Evolutionary conservation across 306 rosid genomes (phyloP), one percentile per base, ranked within the genome.

Genomic region (Castanea crenata): DNA sequence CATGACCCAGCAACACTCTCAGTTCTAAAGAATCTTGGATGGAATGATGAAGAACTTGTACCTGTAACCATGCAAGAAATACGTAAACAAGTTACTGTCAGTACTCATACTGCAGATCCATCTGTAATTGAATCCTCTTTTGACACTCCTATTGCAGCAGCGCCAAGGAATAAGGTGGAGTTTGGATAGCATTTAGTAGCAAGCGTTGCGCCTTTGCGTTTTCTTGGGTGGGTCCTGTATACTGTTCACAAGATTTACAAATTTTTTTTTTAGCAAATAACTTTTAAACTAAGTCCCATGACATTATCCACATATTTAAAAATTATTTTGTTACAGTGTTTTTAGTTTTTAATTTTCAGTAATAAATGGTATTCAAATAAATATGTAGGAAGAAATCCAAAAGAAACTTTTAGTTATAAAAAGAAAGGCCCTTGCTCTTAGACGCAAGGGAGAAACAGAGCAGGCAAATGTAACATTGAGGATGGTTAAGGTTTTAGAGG

Each of bases 321-420:
- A 21, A 21, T 21, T 21, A 0, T 21, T 21, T 21, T 21, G 0
- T 0, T 21, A 21, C 23, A 21, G 0, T 21, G 23, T 21, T 21
- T 21, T 21, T 21, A 21, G 23, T 21, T 21, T 21, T 21, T 21
- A 21, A 21, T 21, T 21, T 21, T 21, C 23, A 21, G 23, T 21
- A 21, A 21, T 21, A 21, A 21, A 21, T 21, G 23, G 23, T 21
- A 21, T 21, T 21, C 23, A 21, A 21, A 21, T 21, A 21, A 21
- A 21, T 21, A 0, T 21, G 23, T 21, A 85, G 81, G 90, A 87
- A 32, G 97, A 88, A 76, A 92, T 93, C 81, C 97, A 93, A 79
- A 91, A 90, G 85, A 97, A 95, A 82, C 90, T 95, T 95, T 74
- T 95, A 55, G 85, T 18, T 83, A 79, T 93, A 87, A 95, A 90